Conservation (phyloP, 495 filamentous ascomycete genomes). For the Neurospora cerealis region DNA sequence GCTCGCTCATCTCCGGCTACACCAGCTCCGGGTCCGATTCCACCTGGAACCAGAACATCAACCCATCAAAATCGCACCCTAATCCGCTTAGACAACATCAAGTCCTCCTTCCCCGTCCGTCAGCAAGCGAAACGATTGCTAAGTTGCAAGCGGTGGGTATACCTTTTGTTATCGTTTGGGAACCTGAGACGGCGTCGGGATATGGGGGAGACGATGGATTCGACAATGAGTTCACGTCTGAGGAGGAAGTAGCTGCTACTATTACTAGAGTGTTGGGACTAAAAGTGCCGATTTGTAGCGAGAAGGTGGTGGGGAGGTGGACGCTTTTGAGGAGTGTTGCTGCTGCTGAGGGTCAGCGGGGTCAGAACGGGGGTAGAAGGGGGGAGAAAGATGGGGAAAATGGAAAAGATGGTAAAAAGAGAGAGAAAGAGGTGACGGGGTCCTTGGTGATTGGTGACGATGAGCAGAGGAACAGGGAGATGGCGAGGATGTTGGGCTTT, state of each 20-base stretch:
- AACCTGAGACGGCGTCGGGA: background rate
- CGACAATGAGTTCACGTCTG: background rate
- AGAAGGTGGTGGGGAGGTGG: background rate
- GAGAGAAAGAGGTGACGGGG: background rate
- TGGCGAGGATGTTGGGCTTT: background rate
- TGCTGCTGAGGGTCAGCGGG: background rate
- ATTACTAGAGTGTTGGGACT: background rate
- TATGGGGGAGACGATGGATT: background rate
- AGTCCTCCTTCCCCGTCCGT: background rate
- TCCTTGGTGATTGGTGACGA: background rate
- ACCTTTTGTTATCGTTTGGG: background rate
- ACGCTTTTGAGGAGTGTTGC: background rate
- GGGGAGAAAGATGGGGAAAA: background rate
- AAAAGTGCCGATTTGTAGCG: background rate
- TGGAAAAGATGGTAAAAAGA: background rate
- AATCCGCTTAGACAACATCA: background rate
- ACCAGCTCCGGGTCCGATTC: background rate
- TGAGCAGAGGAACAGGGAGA: background rate
- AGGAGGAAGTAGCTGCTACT: background rate
- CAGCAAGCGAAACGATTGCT: background rate
- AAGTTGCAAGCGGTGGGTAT: background rate
- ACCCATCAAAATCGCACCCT: background rate
- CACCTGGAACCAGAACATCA: background rate
- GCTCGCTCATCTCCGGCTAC: background rate
- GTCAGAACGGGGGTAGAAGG: background rate